Percentiles rank a stretch among this genome's conserved stretches.
These are phyloP conservation scores for Diatrype stigma DNA, from an alignment of 2,329 filamentous ascomycete genomes.

Conservation along the genomic window DNA sequence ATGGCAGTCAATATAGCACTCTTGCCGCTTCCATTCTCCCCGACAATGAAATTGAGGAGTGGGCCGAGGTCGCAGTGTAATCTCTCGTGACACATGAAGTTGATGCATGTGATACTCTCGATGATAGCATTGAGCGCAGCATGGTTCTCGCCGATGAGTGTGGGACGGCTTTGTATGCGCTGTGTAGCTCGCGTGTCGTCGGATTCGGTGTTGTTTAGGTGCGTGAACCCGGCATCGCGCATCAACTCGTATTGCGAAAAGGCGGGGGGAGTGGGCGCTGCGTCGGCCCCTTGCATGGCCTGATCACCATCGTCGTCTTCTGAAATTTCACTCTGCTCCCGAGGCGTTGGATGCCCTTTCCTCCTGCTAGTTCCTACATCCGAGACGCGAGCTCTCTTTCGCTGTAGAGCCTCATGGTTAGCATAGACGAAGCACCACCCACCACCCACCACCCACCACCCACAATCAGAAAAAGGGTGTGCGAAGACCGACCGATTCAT, in stretches of 20 bases:
- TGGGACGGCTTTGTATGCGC: slow-evolving; percentile 49
- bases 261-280: slow-evolving; percentile 32
- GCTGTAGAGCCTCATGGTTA: slow-evolving; percentile 18
- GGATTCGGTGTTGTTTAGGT: slow-evolving; percentile 51
- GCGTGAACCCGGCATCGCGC: slow-evolving; percentile 55
- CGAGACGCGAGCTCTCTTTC: slow-evolving; percentile 37
- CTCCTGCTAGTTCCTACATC: slow-evolving; percentile 12
- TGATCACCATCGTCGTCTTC: slow-evolving; percentile 31
- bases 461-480: neutral
- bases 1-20: slow-evolving; percentile 92
- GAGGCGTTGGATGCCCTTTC: slow-evolving; percentile 11
- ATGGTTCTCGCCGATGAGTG: slow-evolving; percentile 60
- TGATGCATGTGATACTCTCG: slow-evolving; percentile 78
- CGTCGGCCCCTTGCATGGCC: slow-evolving; percentile 20
- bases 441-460: no score
- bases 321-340: slow-evolving; percentile 16
- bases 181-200: slow-evolving; percentile 65
- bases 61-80: slow-evolving; percentile 84
- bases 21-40: slow-evolving; percentile 96
- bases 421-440: slow-evolving; percentile 9
- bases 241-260: slow-evolving; percentile 59
- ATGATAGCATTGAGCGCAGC: slow-evolving; percentile 82
- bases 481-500: slow-evolving; percentile 32
- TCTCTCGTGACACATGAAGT: slow-evolving; percentile 93
- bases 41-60: slow-evolving; percentile 95